Evolutionary conservation across 2,329 filamentous ascomycete species (phyloP), one percentile per base, ranked within the genome.

Genomic region (Colletotrichum limetticola): DNA sequence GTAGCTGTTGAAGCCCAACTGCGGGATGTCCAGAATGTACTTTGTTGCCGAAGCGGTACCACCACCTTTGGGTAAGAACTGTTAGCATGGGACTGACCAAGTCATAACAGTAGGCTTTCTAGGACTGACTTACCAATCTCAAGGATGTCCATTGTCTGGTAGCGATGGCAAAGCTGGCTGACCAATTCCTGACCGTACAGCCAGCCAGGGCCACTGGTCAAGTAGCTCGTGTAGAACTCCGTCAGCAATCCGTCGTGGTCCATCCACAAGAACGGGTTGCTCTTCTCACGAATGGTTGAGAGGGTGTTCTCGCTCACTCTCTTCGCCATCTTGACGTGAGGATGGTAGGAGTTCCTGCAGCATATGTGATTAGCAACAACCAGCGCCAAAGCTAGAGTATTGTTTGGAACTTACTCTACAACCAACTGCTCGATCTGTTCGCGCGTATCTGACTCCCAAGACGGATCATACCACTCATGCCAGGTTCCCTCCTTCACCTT

Each of bases 71-170:
- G 37, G 37, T 42, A 42, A 19, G 37, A 8, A 8, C 37, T 19
- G 14, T 42, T 42, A 42, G 37, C 16, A 19, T 5, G 16, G 16
- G 8, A 42, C 16, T 42, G 16, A 42, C 16, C 14, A 19, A 19
- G 2, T 19, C 37, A 19, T 42, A 7, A 8, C 37, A 7, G 37
- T 7, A 42, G 14, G 14, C 6, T 16, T 3, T 42, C 16, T 16
- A 19, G 16, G 16, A 7, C 16, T 14, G 4, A 57, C 61, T 26
- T n/a, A 55, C 61, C 61, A 16, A 85, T 77, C 64, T 80, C 78
- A 1, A 86, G 77, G 26, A 76, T 60, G 35, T 71, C 57, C 73
- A 76, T 68, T n/a, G n/a, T 55, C 4, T 53, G 61, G 49, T 35
- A 64, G 32, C 61, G 61, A 37, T 64, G 61, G 14, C 19, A 22